phyloP scores from a whole-genome alignment of 768 basidiomycete genomes.

The Chiua virens region DNA sequence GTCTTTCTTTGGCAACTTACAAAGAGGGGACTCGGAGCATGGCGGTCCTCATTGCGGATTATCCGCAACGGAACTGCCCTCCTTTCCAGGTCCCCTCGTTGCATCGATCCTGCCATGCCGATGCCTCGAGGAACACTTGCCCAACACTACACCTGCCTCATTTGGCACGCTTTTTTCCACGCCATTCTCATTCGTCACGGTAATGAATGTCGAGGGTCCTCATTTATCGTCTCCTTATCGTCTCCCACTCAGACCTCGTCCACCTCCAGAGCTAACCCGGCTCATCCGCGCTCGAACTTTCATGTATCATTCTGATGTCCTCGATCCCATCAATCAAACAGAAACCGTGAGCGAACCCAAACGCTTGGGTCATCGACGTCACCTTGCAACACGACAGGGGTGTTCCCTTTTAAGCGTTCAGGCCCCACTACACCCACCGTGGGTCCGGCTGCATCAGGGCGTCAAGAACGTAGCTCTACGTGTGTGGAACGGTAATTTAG shows the following conservation, averaged over 20 bases:
- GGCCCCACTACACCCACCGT: constrained; percentile 28
- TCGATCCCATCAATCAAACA: neutral
- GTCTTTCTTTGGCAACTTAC: constrained; percentile 27
- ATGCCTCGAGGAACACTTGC: constrained; percentile 29
- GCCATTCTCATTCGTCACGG: constrained; percentile 18
- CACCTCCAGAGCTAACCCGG: constrained; percentile 1
- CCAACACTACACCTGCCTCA: constrained; percentile 24
- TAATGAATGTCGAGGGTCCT: constrained; percentile 20
- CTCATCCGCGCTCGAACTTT: neutral
- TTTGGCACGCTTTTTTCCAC: constrained; percentile 12
- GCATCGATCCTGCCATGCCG: constrained; percentile 21
- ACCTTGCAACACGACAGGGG: constrained; percentile 1
- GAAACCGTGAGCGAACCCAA: neutral
- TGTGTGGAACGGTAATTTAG: constrained; percentile 20
- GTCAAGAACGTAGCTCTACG: neutral
- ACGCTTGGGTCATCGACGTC: constrained; percentile 9
- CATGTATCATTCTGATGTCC: neutral
- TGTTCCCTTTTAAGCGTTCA: neutral
- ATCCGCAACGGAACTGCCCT: constrained; percentile 21
- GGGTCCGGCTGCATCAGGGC: constrained; percentile 4
- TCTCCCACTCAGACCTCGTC: neutral
- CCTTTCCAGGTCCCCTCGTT: constrained; percentile 14
- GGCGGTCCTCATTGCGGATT: constrained; percentile 24
- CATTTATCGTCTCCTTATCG: neutral
- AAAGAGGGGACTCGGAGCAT: constrained; percentile 19